A percentile compares a stretch with the other conserved stretches of the same genome.
phyloP scores from a whole-genome alignment of 1,284 basidiomycete genomes.

The Apiotrichum siamense region DNA sequence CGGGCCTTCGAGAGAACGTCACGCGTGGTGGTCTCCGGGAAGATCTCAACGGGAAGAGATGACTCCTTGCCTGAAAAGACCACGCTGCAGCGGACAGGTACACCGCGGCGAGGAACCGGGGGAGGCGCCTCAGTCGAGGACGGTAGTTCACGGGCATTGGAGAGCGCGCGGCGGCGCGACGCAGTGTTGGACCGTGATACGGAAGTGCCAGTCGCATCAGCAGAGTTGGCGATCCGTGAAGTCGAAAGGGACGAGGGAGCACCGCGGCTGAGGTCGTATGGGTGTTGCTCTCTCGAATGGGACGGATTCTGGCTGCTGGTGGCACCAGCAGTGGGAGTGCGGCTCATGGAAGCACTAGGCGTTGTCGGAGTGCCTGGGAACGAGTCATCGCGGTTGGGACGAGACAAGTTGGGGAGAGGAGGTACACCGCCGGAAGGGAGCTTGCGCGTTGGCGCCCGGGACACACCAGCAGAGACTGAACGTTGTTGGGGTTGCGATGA shows the following conservation, averaged over 20 bases:
- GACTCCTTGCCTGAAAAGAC: background rate
- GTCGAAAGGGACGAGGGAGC: background rate
- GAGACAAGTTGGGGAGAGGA: background rate
- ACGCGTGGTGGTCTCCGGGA: constrained; percentile 31
- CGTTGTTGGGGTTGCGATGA: background rate
- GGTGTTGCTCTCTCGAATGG: background rate
- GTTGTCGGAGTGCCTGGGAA: background rate
- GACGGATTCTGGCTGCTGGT: background rate
- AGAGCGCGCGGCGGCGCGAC: background rate
- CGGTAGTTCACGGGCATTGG: background rate
- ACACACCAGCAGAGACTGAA: background rate
- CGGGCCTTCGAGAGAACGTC: constrained; percentile 28
- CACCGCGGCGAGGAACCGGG: background rate
- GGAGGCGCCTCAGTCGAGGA: constrained; percentile 6
- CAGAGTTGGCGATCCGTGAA: background rate
- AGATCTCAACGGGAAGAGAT: constrained; percentile 29
- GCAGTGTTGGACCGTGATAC: constrained; percentile 6
- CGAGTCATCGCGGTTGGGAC: background rate
- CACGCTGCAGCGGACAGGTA: constrained; percentile 10
- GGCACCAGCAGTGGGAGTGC: background rate
- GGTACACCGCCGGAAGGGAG: background rate
- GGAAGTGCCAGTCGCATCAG: background rate
- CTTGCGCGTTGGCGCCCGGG: background rate
- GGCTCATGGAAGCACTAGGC: background rate
- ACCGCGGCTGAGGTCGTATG: background rate